Evolutionary conservation across 148 eudicot species (phyloP).

Genomic region (Chenopodium quinoa): DNA sequence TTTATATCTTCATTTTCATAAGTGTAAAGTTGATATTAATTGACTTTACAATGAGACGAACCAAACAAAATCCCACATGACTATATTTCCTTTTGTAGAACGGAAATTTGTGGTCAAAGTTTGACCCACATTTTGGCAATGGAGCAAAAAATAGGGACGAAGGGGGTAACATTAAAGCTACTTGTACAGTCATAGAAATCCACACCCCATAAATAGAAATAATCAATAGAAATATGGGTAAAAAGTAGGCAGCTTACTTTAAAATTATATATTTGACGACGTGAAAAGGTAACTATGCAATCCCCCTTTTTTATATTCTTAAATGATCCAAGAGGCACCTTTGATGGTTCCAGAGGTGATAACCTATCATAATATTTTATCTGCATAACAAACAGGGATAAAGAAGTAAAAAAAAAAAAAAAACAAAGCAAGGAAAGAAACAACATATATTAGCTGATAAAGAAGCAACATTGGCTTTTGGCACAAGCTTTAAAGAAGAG

Average conservation of each 20-base stretch:
- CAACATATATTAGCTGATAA: not conserved
- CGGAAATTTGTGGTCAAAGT: no score
- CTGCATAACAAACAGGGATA: conserved; percentile 33
- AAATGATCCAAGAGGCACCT: conserved; percentile 73
- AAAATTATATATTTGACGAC: conserved; percentile 57
- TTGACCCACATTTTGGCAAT: no score
- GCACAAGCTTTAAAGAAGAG: no score
- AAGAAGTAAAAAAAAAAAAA: not conserved
- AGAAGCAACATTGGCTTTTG: no score
- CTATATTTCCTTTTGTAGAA: no score
- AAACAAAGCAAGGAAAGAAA: conserved; percentile 4
- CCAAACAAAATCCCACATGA: no score
- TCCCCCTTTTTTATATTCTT: conserved; percentile 76
- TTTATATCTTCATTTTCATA: no score
- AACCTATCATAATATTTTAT: conserved; percentile 81
- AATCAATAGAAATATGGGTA: not conserved
- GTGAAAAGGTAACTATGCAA: conserved; percentile 93
- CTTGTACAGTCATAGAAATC: not conserved
- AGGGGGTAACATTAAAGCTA: no score
- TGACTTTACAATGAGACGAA: no score
- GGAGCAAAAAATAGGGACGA: no score
- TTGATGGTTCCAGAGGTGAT: conserved; percentile 76
- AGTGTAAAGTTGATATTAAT: no score
- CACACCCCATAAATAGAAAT: not conserved
- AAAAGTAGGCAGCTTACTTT: conserved; percentile 46